These are phyloP conservation scores for Psidium guajava DNA, from an alignment of 345 rosid species.

Conservation along the genomic window DNA sequence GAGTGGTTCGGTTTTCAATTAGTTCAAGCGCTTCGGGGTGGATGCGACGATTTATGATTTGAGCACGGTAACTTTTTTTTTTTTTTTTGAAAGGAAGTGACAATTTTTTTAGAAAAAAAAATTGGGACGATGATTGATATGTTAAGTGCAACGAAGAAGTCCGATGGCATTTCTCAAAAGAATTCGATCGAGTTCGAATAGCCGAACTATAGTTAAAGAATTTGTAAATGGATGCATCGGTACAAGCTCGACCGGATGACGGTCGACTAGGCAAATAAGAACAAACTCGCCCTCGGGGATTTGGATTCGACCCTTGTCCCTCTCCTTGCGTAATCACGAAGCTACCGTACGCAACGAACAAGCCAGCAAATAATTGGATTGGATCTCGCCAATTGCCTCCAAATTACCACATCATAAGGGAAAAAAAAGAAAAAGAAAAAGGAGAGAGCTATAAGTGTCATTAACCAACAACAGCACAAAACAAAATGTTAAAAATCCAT, in stretches of 20 bases:
- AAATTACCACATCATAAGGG: not conserved
- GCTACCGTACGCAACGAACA: not conserved
- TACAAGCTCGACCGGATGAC: not conserved
- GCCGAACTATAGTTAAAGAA: not conserved
- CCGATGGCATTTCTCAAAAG: not conserved
- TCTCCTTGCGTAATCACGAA: not conserved
- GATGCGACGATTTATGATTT: no score
- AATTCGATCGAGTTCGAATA: no score
- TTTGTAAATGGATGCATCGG: not conserved
- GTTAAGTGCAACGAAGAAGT: rapidly evolving
- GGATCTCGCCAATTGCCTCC: not conserved
- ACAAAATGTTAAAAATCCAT: not conserved
- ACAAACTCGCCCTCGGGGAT: not conserved
- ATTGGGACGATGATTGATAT: not conserved
- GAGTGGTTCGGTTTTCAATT: not conserved
- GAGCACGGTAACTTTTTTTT: no score
- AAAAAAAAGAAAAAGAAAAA: no score
- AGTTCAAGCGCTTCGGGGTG: not conserved
- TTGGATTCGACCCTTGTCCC: not conserved
- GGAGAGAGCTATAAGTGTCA: not conserved
- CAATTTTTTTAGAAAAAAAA: no score
- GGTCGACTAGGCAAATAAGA: not conserved
- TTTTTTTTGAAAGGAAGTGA: no score
- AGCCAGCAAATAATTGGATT: not conserved
- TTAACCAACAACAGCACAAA: not conserved